Base-by-base conservation (phyloP, 306 rosid species). In the Prunus armeniaca region DNA sequence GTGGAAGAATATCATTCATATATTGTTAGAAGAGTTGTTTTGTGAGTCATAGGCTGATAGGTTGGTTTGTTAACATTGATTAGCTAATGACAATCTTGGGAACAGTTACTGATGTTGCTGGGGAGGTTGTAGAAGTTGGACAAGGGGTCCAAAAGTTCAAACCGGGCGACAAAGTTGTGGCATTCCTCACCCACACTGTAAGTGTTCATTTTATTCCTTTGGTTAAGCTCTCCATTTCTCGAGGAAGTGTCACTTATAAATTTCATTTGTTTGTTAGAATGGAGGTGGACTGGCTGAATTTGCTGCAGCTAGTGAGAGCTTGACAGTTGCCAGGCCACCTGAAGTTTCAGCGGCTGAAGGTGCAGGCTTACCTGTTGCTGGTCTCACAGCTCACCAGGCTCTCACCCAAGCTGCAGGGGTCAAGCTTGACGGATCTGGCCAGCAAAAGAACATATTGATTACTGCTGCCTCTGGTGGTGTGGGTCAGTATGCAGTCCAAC, bases 401-500 rank as follows among this genome's bases (percentile, higher is more conserved):
- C 71, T 93, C 74, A 78, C 95, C 10, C 65, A 89, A 72, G 38
- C 80, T 28, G 86, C 85, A 4, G 88, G 89, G 46, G 28, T 91
- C 79, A 88, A 86, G 46, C 91, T 91, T 8, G 86, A 87, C 14
- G 79, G 83, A 69, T 82, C 75, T 5, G 87, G 90, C 0, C 67
- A 67, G 46, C 78, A 51, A 55, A 79, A 83, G 20, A 91, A 93
- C 84, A 70, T 93, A 61, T 75, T 93, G 76, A 13, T 93, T 51
- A 93, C 98, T 11, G 98, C 94, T 19, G 96, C 93, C 64, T 93
- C 91, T 0, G 96, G 97, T 3, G 97, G 97, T 18, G 94, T 93
- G 14, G 97, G 94, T 1, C 94, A 86, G 27, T 89, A 87, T 12
- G 96, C 94, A 1, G 88, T 93, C 67, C 97, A 89, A 73, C 76